A percentile compares a stretch with the other conserved stretches of the same genome.
phyloP scores from a whole-genome alignment of 768 basidiomycete genomes.

The Candolleomyces efflorescens region DNA sequence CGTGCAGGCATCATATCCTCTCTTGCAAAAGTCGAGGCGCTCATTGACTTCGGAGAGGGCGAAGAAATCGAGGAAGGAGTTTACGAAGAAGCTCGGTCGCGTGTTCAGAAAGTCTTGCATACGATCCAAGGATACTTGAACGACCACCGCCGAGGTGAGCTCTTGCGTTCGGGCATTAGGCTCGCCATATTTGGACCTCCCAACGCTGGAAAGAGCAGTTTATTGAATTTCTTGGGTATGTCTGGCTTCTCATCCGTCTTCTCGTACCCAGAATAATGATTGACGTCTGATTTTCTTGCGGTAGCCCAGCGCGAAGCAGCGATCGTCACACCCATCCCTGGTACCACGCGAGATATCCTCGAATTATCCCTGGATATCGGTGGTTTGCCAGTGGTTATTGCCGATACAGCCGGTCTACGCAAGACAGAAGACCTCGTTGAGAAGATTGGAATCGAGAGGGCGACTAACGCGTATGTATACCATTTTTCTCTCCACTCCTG shows the following conservation, averaged over 20 bases:
- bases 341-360: constrained; percentile 86
- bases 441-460: constrained; percentile 75
- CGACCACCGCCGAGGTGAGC: constrained; percentile 77
- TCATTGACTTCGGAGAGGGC: constrained; percentile 92
- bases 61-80: constrained; percentile 87
- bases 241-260: constrained; percentile 8
- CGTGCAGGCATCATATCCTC: constrained; percentile 65
- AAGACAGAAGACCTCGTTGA: constrained; percentile 69
- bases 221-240: constrained; percentile 80
- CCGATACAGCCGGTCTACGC: constrained; percentile 85
- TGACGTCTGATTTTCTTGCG: not conserved
- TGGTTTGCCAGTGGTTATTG: constrained; percentile 74
- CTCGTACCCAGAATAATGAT: not conserved
- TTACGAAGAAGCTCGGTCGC: constrained; percentile 60
- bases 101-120: constrained; percentile 44
- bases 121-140: constrained; percentile 54
- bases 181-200: constrained; percentile 90
- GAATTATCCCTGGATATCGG: constrained; percentile 86
- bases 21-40: constrained; percentile 77
- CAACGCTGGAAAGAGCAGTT: constrained; percentile 90
- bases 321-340: constrained; percentile 83
- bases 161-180: constrained; percentile 76
- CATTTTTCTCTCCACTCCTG: not conserved
- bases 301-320: constrained; percentile 86
- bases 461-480: constrained; percentile 54